phyloP scores from a whole-genome alignment of 768 basidiomycete species.

The Tylopilus sp. region DNA sequence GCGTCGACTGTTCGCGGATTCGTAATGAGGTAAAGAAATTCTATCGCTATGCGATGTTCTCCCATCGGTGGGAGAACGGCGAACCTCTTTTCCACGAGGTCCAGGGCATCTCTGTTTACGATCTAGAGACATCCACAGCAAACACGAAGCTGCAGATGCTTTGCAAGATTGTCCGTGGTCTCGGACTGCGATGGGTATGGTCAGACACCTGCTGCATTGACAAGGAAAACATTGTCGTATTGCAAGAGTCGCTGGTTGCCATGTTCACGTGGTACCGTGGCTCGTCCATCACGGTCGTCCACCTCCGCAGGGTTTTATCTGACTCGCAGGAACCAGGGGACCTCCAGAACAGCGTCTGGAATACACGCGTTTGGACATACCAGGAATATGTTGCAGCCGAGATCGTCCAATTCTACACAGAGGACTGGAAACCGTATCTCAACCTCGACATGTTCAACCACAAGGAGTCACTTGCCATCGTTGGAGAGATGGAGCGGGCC shows the following conservation, averaged over 20 bases:
- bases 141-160: neutral
- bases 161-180: neutral
- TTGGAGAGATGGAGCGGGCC: neutral
- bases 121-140: neutral
- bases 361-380: neutral
- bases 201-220: neutral
- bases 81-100: neutral
- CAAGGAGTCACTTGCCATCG: neutral
- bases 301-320: neutral
- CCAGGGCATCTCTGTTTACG: neutral
- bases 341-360: neutral
- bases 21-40: neutral
- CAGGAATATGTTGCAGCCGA: neutral
- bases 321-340: neutral
- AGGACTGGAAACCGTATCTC: neutral
- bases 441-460: neutral
- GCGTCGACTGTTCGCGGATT: neutral
- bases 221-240: neutral
- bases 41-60: slow-evolving; percentile 7
- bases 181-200: neutral
- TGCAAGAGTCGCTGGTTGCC: slow-evolving; percentile 7
- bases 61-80: neutral
- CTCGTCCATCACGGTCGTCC: neutral
- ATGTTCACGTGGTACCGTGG: slow-evolving; percentile 17
- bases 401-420: neutral